Base-by-base conservation (phyloP, 1,284 basidiomycete species). In the Thelephora terrestris region DNA sequence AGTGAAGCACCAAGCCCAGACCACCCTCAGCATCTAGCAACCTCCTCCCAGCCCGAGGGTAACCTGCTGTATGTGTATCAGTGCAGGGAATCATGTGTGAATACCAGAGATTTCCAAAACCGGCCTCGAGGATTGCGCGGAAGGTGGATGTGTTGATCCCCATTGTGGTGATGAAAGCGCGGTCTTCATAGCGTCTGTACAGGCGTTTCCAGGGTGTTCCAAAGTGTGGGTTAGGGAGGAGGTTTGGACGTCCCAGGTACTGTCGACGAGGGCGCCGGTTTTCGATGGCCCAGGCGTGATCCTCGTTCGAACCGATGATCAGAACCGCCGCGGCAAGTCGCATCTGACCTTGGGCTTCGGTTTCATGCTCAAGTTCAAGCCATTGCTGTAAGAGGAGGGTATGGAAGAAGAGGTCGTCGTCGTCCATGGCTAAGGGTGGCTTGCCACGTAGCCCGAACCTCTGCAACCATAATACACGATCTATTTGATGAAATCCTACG, bases 21-120 rank as follows among this genome's bases (percentile, higher is more conserved):
- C 66, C 73, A 18, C 74, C 71, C 7, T 59, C 60, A n/a, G 70
- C 68, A 65, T 73, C 66, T 20, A 77, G 60, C 1, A 71, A 74
- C 4, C 66, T 55, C 2, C 54, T 27, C 2, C 52, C 55, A 18
- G 60, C 57, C 7, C 63, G 59, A 38, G 71, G 62, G 1, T 49
- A 40, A 12, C 63, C 67, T 34, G 7, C 2, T 5, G 47, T 14
- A n/a, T 52, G 48, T 27, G 37, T 12, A 38, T 38, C 37, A 17
- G 37, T 5, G 37, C 37, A 12, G 20, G 12, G 37, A 12, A 38
- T 38, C 17, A 12, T 4, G 20, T 5, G n/a, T 17, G 17, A 5
- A 12, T 38, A 17, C 37, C 37, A 38, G 7, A 38, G n/a, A 12
- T 38, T 4, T 4, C 17, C 37, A 38, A 38, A 38, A 4, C 37